These are phyloP conservation scores for Symbiodinium natans DNA, from an alignment of 73 alveolate species.

Conservation along the genomic window DNA sequence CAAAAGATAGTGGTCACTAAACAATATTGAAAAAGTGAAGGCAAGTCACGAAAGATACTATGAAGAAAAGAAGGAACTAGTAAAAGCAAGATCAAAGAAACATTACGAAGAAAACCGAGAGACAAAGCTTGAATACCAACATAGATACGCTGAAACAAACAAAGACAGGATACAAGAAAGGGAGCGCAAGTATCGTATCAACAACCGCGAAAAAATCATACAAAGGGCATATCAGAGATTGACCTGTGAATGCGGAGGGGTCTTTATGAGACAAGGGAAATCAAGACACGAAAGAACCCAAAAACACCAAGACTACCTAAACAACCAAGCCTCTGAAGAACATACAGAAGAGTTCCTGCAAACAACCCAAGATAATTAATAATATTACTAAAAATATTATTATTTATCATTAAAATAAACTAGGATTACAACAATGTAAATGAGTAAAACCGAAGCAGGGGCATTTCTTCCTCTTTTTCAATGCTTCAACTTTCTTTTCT, in stretches of 20 bases:
- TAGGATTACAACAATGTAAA: too few relatives aligned
- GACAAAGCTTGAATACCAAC: not conserved
- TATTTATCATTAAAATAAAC: too few relatives aligned
- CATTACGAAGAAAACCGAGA: constrained; percentile 5
- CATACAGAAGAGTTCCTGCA: not conserved
- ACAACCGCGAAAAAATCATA: not conserved
- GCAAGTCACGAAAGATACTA: not conserved
- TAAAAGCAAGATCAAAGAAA: not conserved
- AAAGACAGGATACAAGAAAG: not conserved
- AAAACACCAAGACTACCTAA: not conserved
- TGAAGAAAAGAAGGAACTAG: not conserved
- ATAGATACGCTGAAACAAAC: not conserved
- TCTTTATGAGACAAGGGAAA: not conserved
- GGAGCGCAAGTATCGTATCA: not conserved
- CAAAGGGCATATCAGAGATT: not conserved
- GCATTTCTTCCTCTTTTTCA: too few relatives aligned
- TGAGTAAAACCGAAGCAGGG: too few relatives aligned
- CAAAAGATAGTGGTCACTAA: not conserved
- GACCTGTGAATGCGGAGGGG: constrained; percentile 7
- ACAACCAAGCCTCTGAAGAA: not conserved
- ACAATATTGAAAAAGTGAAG: not conserved
- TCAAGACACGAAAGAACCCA: not conserved
- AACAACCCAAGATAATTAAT: not conserved
- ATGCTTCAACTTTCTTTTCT: not conserved
- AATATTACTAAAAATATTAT: too few relatives aligned